Evolutionary conservation across 2,329 filamentous ascomycete genomes (phyloP), one percentile per base, ranked within the genome.

Genomic region (Pestalotiopsis sp.): DNA sequence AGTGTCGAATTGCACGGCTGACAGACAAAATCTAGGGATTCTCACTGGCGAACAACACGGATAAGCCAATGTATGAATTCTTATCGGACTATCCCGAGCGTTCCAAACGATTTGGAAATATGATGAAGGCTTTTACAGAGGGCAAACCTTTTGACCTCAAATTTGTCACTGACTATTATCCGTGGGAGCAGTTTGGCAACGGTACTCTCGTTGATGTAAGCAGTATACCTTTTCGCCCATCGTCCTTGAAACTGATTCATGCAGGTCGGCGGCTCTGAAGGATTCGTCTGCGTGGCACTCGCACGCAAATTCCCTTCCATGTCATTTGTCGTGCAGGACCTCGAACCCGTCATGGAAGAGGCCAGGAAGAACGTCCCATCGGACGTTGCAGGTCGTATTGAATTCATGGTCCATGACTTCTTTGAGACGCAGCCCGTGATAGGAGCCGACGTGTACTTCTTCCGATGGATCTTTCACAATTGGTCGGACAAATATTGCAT

Each of bases 191-290:
- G 1, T 75, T 89, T 1, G 77, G 77, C 0, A 73, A 69, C 1
- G 76, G 77, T 4, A 88, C 84, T 3, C 87, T 82, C 0, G 77
- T 90, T 57, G 86, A 45, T 45, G 41, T 45, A n/a, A 45, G 41
- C 5, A 31, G 27, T 31, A 31, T 31, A 31, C 5, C 1, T 7
- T 31, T 31, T 7, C 5, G 27, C 6, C 6, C 6, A 31, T 31
- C 5, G 6, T 31, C 5, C 6, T 7, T 7, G 6, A 31, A 31
- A 31, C 27, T 31, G 27, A 31, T 31, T 31, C 27, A 6, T 91
- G 3, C 88, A 91, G 66, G 72, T 89, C 14, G 89, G 89, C 9
- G 88, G 89, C 2, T 87, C 85, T 23, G 85, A 87, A 66, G 88
- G 89, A 0, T 87, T 88, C 64, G 84, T 86, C n/a, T 84, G 82